phyloP scores from a whole-genome alignment of 805 yeast genomes.

The Diddensiella santjacobensis region DNA sequence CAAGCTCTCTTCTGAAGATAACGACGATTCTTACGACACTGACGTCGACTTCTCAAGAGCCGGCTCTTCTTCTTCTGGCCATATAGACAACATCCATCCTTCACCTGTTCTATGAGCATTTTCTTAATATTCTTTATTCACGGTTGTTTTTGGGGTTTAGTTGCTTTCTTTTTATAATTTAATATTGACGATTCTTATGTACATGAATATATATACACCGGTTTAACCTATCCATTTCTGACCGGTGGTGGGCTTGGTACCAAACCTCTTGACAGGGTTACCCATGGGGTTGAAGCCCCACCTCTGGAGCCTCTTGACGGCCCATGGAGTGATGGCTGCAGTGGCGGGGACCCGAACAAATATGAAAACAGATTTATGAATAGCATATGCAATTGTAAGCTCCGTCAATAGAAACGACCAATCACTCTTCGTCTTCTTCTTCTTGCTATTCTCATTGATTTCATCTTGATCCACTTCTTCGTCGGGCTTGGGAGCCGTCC shows the following conservation, averaged over 20 bases:
- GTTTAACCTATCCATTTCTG: slow-evolving; percentile 47
- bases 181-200: neutral
- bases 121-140: no score
- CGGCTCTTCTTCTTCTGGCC: neutral
- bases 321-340: slow-evolving; percentile 84
- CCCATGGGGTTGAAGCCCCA: slow-evolving; percentile 64
- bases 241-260: slow-evolving; percentile 47
- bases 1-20: neutral
- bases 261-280: slow-evolving; percentile 40
- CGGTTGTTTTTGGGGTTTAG: neutral
- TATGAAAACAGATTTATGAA: slow-evolving; percentile 76
- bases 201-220: neutral
- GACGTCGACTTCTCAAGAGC: neutral
- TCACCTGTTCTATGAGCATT: neutral
- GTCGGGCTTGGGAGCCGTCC: slow-evolving; percentile 12
- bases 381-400: slow-evolving; percentile 84
- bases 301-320: slow-evolving; percentile 59
- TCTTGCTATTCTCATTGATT: neutral
- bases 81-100: neutral
- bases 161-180: neutral
- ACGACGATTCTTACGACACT: neutral
- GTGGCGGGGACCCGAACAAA: slow-evolving; percentile 84
- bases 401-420: slow-evolving; percentile 65
- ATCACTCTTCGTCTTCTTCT: slow-evolving; percentile 21
- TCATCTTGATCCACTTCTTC: slow-evolving; percentile 5